Evolutionary conservation across 768 basidiomycete species (phyloP), one percentile per base, ranked within the genome.

Genomic region (Rhizopogon roseolus): DNA sequence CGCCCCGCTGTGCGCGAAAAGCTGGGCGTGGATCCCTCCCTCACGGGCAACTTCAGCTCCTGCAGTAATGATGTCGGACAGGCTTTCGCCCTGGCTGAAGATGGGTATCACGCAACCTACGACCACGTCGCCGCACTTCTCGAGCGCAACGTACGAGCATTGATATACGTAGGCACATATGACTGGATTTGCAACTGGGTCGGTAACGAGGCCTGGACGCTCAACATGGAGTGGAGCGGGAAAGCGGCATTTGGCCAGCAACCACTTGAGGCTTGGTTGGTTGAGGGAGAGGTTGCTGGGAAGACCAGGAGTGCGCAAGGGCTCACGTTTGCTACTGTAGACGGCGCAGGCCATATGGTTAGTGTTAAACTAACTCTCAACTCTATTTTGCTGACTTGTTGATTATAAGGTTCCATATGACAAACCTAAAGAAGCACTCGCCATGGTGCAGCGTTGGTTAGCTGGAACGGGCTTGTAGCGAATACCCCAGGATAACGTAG

Each of bases 121-220:
- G 59, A 59, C 27, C 75, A 80, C 52, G 62, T 79, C 57, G 64
- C 74, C 17, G 67, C 54, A 10, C 79, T 93, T 38, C 78, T 93
- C 8, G 89, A 93, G 54, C 79, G 88, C n/a, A 86, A 85, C 1
- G 69, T 94, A 17, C 80, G 84, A 5, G 72, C 90, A 36, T 76
- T 93, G 40, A 83, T 87, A 44, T 90, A 90, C 57, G 84, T 84
- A 1, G 87, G 87, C 17, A 85, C 81, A 41, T 85, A 84, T 57
- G 86, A 88, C 61, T 89, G 86, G 85, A 85, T 85, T 56, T 90
- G 88, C 64, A 88, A 90, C 64, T 88, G 82, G 81, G 70, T 88
- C 28, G 84, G 85, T 14, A 93, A 92, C 68, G 81, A 81, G 62
- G 73, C 81, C 40, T 92, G 90, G 90, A 80, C 85, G 6, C 79